Evolutionary conservation across 108 stramenopile species (phyloP).

Genomic region (Nitzschia sp.): DNA sequence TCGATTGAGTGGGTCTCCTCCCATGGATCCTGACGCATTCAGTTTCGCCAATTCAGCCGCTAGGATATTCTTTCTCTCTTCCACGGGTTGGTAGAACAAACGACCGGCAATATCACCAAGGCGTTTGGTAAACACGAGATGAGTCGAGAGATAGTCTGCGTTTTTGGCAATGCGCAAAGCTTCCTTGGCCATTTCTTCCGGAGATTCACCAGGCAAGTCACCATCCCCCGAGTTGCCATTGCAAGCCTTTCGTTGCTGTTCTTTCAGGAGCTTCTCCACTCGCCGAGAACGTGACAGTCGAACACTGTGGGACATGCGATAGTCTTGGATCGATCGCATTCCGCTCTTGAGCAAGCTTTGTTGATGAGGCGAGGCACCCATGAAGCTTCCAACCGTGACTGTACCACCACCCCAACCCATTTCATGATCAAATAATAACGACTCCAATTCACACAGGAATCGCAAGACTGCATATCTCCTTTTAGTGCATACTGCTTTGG

Average conservation of each 20-base stretch:
- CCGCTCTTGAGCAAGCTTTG: constrained; percentile 51
- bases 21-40: constrained; percentile 74
- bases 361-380: constrained; percentile 71
- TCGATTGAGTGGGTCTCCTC: constrained; percentile 80
- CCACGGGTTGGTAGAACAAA: constrained; percentile 64
- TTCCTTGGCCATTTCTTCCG: constrained; percentile 46
- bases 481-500: constrained; percentile 37
- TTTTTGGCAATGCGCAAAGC: constrained; percentile 63
- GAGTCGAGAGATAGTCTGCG: constrained; percentile 83
- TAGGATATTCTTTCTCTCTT: constrained; percentile 47
- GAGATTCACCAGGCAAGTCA: constrained; percentile 14
- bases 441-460: constrained; percentile 83
- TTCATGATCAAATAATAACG: constrained; percentile 77
- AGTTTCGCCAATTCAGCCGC: constrained; percentile 54
- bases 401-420: constrained; percentile 84
- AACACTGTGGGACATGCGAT: constrained; percentile 29
- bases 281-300: constrained; percentile 67
- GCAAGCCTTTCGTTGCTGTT: constrained; percentile 2
- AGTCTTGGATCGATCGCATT: constrained; percentile 61
- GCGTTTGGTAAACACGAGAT: constrained; percentile 71
- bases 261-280: constrained; percentile 45
- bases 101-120: constrained; percentile 83
- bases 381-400: constrained; percentile 66
- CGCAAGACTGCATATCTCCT: constrained; percentile 73
- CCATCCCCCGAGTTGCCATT: neutral